Percentiles rank a stretch among this genome's conserved stretches.
These are phyloP conservation scores for Lactarius evosmus DNA, from an alignment of 768 basidiomycete species.

Conservation along the genomic window DNA sequence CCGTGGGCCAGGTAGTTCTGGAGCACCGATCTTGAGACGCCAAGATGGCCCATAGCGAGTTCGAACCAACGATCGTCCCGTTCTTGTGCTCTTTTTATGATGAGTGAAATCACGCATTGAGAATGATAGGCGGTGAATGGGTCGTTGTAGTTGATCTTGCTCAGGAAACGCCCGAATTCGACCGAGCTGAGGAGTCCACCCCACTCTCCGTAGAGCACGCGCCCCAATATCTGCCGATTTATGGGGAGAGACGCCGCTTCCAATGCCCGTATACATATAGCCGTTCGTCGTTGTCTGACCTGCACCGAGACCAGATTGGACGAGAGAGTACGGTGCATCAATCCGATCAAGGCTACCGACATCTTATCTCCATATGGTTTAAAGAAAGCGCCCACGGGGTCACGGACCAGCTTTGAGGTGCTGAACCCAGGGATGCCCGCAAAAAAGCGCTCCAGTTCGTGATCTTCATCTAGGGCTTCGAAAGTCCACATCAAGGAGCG, in stretches of 20 bases:
- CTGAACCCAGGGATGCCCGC: constrained; percentile 1
- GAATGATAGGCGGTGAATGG: neutral
- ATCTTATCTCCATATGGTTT: too few species aligned
- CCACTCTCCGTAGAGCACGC: neutral
- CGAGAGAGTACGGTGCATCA: neutral
- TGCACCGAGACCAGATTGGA: neutral
- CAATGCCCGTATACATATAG: neutral
- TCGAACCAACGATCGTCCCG: neutral
- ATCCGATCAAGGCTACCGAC: neutral
- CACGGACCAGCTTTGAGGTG: neutral
- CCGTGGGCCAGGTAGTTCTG: neutral
- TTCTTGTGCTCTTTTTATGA: neutral
- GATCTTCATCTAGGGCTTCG: neutral
- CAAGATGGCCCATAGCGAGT: neutral
- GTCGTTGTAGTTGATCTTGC: neutral
- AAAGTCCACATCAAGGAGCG: neutral
- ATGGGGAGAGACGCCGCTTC: neutral
- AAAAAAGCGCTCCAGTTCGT: constrained; percentile 7
- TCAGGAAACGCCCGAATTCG: neutral
- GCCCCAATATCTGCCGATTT: neutral
- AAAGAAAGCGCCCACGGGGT: neutral
- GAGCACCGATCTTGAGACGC: neutral
- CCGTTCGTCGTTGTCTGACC: neutral
- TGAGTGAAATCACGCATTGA: neutral
- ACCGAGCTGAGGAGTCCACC: neutral